A percentile compares a stretch with the other conserved stretches of the same genome.
Evolutionary conservation across 129 eudicot genomes (phyloP).

Genomic region (Flaveria trinervia): DNA sequence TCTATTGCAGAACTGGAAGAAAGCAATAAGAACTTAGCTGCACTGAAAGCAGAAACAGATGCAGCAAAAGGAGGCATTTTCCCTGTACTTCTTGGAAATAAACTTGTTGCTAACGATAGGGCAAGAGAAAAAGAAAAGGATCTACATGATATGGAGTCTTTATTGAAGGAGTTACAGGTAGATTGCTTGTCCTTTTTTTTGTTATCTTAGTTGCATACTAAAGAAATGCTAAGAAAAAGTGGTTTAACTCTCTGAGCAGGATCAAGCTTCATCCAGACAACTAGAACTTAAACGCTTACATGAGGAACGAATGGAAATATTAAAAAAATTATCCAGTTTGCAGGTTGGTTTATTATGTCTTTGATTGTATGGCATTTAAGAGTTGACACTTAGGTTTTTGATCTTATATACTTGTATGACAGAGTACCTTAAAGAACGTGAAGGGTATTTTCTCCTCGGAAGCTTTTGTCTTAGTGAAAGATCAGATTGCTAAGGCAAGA

Average conservation of each 20-base stretch:
- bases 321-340: constrained; percentile 61
- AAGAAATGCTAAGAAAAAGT: constrained; percentile 18
- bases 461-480: constrained; percentile 61
- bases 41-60: constrained; percentile 71
- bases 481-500: constrained; percentile 84
- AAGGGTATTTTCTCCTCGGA: constrained; percentile 68
- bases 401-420: constrained; percentile 34
- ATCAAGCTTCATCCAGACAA: constrained; percentile 70
- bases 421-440: constrained; percentile 66
- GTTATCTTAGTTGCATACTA: constrained; percentile 12
- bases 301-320: constrained; percentile 63
- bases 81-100: constrained; percentile 72
- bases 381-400: constrained; percentile 28
- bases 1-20: constrained; percentile 70
- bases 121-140: constrained; percentile 72
- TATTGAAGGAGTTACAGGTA: constrained; percentile 77
- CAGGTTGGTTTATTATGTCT: constrained; percentile 53
- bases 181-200: constrained; percentile 4
- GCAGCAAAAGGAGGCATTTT: constrained; percentile 66
- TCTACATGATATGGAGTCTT: constrained; percentile 81
- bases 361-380: constrained; percentile 5
- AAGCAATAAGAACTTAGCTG: constrained; percentile 66
- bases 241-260: constrained; percentile 49
- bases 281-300: constrained; percentile 68
- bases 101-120: constrained; percentile 60